Conservation (phyloP, 306 rosid genomes). For the Casuarina equisetifolia region DNA sequence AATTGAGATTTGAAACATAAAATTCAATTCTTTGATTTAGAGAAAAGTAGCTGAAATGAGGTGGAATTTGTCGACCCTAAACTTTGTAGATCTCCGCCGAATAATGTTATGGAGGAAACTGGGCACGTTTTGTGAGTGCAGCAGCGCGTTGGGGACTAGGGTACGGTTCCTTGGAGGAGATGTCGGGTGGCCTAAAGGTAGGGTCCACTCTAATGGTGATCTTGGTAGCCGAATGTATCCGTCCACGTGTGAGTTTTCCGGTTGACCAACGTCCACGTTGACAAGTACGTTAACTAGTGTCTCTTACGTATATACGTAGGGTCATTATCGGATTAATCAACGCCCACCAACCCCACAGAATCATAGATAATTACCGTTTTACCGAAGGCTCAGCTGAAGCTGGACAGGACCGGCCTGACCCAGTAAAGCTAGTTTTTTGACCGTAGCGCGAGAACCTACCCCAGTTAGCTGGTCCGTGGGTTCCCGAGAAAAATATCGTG, state of each 20-base stretch:
- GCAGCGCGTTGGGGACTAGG: no score
- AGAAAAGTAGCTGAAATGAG: no score
- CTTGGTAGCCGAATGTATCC: background rate
- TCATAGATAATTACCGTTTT: background rate
- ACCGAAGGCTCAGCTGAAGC: no score
- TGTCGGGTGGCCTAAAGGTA: no score
- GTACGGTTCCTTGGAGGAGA: no score
- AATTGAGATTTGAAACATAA: no score
- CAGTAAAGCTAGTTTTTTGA: background rate
- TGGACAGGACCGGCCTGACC: background rate
- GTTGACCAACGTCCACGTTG: slow-evolving; percentile 20
- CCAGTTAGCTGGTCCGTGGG: no score
- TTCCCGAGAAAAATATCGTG: background rate
- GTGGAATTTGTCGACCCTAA: no score
- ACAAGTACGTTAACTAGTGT: background rate
- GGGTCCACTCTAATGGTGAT: background rate
- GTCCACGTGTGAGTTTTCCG: slow-evolving; percentile 2
- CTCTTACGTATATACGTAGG: background rate
- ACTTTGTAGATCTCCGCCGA: no score
- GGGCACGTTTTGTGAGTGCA: no score
- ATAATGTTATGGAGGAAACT: no score
- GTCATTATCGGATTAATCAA: background rate
- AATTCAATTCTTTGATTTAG: no score
- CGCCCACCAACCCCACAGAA: slow-evolving; percentile 9
- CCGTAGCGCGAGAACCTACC: background rate